Evolutionary conservation across 2,329 filamentous ascomycete species (phyloP).

Genomic region (Colletotrichum cordylinicola): DNA sequence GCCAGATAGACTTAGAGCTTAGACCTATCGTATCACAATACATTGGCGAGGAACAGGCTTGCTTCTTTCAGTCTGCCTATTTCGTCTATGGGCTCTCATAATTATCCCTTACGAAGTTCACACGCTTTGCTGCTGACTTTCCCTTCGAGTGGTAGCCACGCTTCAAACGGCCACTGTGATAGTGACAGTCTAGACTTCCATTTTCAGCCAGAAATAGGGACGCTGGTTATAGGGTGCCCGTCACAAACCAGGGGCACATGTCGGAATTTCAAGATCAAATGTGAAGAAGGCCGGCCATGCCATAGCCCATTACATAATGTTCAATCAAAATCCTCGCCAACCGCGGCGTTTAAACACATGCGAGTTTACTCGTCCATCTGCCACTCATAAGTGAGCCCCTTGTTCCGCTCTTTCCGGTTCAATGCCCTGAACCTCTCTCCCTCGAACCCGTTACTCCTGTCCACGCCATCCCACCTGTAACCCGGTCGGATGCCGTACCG

Average conservation of each 20-base stretch:
- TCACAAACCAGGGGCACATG: not conserved
- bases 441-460: slow-evolving; percentile 93
- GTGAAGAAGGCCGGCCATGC: not conserved
- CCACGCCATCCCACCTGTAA: slow-evolving; percentile 96
- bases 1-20: not conserved
- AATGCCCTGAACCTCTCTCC: slow-evolving; percentile 88
- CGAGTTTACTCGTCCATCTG: slow-evolving; percentile 83
- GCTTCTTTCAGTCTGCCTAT: not conserved
- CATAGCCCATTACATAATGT: not conserved
- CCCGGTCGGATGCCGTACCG: slow-evolving; percentile 92
- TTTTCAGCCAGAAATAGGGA: not conserved
- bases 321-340: not conserved
- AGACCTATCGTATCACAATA: not conserved
- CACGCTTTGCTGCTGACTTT: not conserved
- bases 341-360: not conserved
- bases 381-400: slow-evolving; percentile 89
- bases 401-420: slow-evolving; percentile 77
- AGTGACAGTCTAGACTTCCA: not conserved
- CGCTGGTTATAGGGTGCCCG: not conserved
- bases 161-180: not conserved
- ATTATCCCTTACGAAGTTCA: not conserved
- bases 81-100: not conserved
- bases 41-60: not conserved
- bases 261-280: not conserved
- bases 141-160: not conserved